Conservation (phyloP, 192 early-diverging fungal genomes). For the Coemansia sp. region DNA sequence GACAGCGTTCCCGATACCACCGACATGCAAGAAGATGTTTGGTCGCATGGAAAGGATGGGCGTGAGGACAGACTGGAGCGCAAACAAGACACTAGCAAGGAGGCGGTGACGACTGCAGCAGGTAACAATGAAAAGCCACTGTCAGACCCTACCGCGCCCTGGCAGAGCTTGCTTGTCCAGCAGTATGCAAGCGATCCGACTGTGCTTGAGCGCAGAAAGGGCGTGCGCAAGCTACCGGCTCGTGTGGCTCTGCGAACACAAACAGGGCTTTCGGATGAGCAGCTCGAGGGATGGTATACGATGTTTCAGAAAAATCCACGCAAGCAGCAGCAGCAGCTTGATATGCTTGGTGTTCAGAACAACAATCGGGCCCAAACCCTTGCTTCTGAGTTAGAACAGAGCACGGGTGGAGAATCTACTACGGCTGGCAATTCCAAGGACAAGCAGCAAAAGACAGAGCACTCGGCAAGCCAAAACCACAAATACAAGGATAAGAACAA, state of each 20-base stretch:
- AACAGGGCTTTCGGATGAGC: slow-evolving; percentile 82
- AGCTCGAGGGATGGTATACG: slow-evolving; percentile 88
- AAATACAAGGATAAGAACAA: slow-evolving; percentile 61
- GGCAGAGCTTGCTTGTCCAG: slow-evolving; percentile 63
- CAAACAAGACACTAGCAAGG: background rate
- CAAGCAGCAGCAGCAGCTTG: slow-evolving; percentile 55
- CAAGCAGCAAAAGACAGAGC: too few relatives aligned
- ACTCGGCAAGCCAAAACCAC: slow-evolving; percentile 7
- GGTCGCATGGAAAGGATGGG: background rate
- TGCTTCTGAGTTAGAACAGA: too few relatives aligned
- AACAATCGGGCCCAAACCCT: too few relatives aligned
- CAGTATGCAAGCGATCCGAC: slow-evolving; percentile 55
- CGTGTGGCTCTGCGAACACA: slow-evolving; percentile 57
- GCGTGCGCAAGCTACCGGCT: slow-evolving; percentile 57
- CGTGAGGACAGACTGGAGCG: background rate
- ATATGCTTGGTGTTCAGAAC: background rate
- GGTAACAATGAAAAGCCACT: too few relatives aligned
- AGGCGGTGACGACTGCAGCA: background rate
- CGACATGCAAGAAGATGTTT: slow-evolving; percentile 42
- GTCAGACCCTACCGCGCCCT: slow-evolving; percentile 60
- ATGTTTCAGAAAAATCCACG: slow-evolving; percentile 82
- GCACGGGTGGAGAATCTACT: too few relatives aligned
- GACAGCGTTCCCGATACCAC: slow-evolving; percentile 59
- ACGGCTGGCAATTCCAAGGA: slow-evolving; percentile 13
- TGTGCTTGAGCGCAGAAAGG: slow-evolving; percentile 60